A percentile compares a stretch with the other conserved stretches of the same genome.
Evolutionary conservation across 2,329 filamentous ascomycete species (phyloP).

Genomic region (Colletotrichum sp.): DNA sequence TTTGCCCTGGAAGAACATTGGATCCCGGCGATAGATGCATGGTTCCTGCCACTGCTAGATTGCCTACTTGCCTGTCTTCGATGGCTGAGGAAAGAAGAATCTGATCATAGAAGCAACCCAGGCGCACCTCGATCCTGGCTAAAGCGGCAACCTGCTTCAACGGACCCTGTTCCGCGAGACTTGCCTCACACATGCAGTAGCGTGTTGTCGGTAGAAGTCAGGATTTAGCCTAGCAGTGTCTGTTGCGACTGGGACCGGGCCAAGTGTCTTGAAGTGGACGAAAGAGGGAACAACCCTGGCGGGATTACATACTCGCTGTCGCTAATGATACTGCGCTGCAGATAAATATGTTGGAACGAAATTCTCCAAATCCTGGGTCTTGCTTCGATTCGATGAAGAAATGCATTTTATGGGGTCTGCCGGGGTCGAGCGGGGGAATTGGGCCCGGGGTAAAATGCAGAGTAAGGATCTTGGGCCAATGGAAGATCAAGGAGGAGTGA

Average conservation of each 20-base stretch:
- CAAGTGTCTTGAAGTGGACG: not conserved
- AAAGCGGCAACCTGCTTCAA: not conserved
- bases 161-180: not conserved
- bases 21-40: not conserved
- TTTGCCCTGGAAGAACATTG: not conserved
- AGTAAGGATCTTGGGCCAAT: not conserved
- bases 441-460: not conserved
- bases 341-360: not conserved
- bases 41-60: not conserved
- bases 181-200: not conserved
- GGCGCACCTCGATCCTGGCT: not conserved
- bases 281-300: not conserved
- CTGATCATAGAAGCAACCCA: not conserved
- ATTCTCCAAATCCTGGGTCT: not conserved
- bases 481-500: not conserved
- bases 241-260: not conserved
- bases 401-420: not conserved
- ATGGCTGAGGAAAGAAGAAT: not conserved
- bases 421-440: not conserved
- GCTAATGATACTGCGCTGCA: not conserved
- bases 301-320: not conserved
- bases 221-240: not conserved
- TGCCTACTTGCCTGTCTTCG: not conserved
- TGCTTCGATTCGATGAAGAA: not conserved
- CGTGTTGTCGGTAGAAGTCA: not conserved